Percentiles rank a stretch among this genome's conserved stretches.
Evolutionary conservation across 495 filamentous ascomycete species (phyloP).

Genomic region (Talaromyces proteolyticus): DNA sequence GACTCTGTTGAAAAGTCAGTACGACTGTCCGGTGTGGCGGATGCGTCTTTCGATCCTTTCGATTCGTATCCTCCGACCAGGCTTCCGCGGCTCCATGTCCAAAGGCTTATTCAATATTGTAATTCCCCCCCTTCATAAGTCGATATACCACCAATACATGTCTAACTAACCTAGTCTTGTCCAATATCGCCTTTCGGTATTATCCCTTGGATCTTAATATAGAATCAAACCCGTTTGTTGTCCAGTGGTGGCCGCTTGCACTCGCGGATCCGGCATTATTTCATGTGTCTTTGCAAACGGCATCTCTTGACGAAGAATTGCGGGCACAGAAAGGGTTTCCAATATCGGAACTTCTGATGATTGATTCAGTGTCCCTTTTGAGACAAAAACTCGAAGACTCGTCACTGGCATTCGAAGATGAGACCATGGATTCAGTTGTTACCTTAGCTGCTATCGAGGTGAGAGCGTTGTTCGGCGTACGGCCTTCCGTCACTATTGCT

Average conservation of each 20-base stretch:
- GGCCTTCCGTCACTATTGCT: background rate
- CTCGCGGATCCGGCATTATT: conserved; percentile 46
- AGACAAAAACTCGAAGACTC: conserved; percentile 34
- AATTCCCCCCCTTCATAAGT: conserved; percentile 11
- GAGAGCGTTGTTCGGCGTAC: conserved; percentile 7
- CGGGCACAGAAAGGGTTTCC: conserved; percentile 40
- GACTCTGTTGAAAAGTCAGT: background rate
- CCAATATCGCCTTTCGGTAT: conserved; percentile 49
- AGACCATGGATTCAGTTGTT: conserved; percentile 48
- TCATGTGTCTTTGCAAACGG: conserved; percentile 48
- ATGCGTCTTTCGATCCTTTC: conserved; percentile 39
- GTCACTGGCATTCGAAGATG: conserved; percentile 43
- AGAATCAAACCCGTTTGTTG: conserved; percentile 43
- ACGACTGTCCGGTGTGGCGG: conserved; percentile 10
- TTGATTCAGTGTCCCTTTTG: conserved; percentile 41
- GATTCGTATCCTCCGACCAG: conserved; percentile 45
- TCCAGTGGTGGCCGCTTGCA: conserved; percentile 50
- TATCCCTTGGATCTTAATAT: conserved; percentile 45
- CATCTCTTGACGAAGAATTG: conserved; percentile 45
- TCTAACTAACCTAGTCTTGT: conserved; percentile 29
- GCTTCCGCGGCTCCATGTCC: conserved; percentile 35
- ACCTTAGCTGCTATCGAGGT: conserved; percentile 48
- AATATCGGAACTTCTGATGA: conserved; percentile 44
- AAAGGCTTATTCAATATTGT: conserved; percentile 46
- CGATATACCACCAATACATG: background rate